Base-by-base conservation (phyloP, 2,329 filamentous ascomycete genomes). In the Diaporthe sp. region DNA sequence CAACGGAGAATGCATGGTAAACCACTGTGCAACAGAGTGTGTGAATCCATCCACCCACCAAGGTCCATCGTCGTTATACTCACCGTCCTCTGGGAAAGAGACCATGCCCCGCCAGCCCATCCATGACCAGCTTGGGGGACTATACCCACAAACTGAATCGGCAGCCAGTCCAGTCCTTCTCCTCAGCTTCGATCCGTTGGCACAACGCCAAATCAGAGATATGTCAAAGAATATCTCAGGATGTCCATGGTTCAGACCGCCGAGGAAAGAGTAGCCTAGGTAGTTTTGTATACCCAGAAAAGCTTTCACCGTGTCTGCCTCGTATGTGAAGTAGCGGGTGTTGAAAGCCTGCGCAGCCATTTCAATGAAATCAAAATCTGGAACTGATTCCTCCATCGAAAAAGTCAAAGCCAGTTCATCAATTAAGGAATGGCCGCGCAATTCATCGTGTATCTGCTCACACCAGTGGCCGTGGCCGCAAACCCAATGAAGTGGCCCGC, bases 151-250 rank as follows among this genome's bases (percentile, higher is more conserved):
- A 34, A 1, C 5, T 39, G 22, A 39, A 31, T 60, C 15, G 34
- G 20, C 22, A 17, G 2, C 4, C 2, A 22, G 2, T 2, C 22
- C 15, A 6, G 39, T 10, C 31, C 34, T 8, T 34, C 31, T 60
- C 12, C 7, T 25, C 22, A 20, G 15, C 15, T 25, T 7, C 22
- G 20, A n/a, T 25, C 5, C 13, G 0, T 0, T 1, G 9, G 0
- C 2, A 4, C 0, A 2, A 17, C 0, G 1, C 57, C 57, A 60
- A 39, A 15, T 20, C 22, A 60, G 25, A 5, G 57, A 39, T 10
- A 60, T 42, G 12, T 60, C 57, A 20, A 60, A 60, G 57, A 39
- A 60, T 1, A 60, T 60, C 34, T n/a, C 34, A 25, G 57, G 57
- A 39, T 60, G 57, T 22, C 57, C 57, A n/a, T 60, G 13, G 22